Evolutionary conservation across 129 eudicot species (phyloP).

Genomic region (Flaveria sonorensis): DNA sequence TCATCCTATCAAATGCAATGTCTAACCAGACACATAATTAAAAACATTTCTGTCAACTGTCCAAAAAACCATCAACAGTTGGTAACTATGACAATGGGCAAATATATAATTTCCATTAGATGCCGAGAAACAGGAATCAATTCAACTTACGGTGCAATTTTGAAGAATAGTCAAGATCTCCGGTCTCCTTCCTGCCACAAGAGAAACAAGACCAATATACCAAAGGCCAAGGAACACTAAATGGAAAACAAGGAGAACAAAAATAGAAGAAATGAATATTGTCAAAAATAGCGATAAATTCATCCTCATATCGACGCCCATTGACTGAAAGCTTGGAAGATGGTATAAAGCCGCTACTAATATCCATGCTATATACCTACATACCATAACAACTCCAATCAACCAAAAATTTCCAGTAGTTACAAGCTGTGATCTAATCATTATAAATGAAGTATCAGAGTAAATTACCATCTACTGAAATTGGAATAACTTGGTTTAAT

Average conservation of each 20-base stretch:
- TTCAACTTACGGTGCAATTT: constrained; percentile 59
- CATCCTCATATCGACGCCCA: constrained; percentile 99
- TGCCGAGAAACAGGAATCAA: neutral
- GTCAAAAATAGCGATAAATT: constrained; percentile 85
- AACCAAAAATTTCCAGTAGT: neutral
- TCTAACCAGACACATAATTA: neutral
- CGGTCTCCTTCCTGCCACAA: constrained; percentile 90
- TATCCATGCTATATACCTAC: constrained; percentile 93
- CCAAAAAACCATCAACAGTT: neutral
- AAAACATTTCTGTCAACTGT: neutral
- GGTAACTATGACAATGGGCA: constrained; percentile 2
- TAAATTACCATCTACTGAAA: constrained; percentile 84
- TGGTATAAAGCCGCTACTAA: constrained; percentile 92
- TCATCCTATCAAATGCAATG: neutral
- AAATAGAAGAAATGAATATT: constrained; percentile 75
- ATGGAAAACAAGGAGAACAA: constrained; percentile 89
- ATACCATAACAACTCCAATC: neutral
- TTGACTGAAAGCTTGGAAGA: constrained; percentile 94
- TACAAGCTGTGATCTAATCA: neutral
- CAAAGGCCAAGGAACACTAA: constrained; percentile 81
- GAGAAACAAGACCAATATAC: constrained; percentile 98
- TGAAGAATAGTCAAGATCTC: constrained; percentile 83
- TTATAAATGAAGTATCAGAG: neutral
- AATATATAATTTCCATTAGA: neutral
- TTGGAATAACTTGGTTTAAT: constrained; percentile 92